phyloP scores from a whole-genome alignment of 495 filamentous ascomycete genomes.

The Corynascus novoguineensis region DNA sequence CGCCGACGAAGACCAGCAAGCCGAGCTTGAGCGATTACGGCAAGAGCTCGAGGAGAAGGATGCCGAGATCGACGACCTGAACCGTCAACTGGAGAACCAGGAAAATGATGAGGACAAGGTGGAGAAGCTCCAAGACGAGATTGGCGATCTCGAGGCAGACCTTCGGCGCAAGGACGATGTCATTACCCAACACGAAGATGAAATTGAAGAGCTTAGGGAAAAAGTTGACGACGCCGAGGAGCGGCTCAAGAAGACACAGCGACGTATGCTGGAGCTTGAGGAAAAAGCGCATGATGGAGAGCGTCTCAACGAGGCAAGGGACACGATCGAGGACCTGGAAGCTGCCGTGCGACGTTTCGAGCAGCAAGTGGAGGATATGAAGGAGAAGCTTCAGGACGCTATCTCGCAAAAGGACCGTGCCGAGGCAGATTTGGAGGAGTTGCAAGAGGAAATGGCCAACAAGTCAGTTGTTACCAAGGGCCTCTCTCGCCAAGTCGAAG shows the following conservation, averaged over 20 bases:
- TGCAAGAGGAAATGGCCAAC: slow-evolving; percentile 72
- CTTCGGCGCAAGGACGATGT: slow-evolving; percentile 49
- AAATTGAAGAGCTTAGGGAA: slow-evolving; percentile 39
- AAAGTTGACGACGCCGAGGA: slow-evolving; percentile 49
- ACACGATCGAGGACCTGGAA: slow-evolving; percentile 46
- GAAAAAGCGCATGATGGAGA: slow-evolving; percentile 50
- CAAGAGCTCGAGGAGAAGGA: slow-evolving; percentile 46
- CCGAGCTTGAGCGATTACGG: slow-evolving; percentile 54
- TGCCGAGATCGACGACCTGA: slow-evolving; percentile 50
- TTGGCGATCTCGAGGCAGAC: slow-evolving; percentile 55
- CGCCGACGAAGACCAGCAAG: slow-evolving; percentile 55
- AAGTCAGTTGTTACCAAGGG: slow-evolving; percentile 73
- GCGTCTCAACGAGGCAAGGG: slow-evolving; percentile 51
- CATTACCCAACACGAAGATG: slow-evolving; percentile 41
- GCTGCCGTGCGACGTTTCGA: slow-evolving; percentile 39
- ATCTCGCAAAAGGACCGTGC: slow-evolving; percentile 54
- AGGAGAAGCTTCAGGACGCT: slow-evolving; percentile 58
- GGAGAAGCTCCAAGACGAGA: slow-evolving; percentile 55
- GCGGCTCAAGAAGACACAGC: slow-evolving; percentile 50
- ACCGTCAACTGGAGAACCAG: slow-evolving; percentile 46
- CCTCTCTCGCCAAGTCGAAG: slow-evolving; percentile 69
- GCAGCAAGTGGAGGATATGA: slow-evolving; percentile 51
- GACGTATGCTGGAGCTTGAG: slow-evolving; percentile 57
- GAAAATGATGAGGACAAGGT: slow-evolving; percentile 35
- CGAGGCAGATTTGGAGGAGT: slow-evolving; percentile 54